phyloP scores from a whole-genome alignment of 306 rosid genomes.

The Vigna hirtella region DNA sequence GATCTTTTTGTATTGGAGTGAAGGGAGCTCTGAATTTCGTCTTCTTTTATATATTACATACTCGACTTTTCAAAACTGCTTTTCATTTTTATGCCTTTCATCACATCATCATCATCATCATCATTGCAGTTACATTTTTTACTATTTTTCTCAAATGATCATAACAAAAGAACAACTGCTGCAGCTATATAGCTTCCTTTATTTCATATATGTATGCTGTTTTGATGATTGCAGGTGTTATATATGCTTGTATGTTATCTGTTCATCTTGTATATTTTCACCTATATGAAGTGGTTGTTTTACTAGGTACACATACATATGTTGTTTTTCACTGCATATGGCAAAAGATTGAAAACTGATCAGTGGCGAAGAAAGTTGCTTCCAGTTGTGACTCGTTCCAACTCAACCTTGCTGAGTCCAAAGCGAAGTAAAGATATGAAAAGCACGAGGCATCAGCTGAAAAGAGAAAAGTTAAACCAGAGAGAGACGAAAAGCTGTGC shows the following conservation, averaged over 20 bases:
- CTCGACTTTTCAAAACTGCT: too few relatives aligned
- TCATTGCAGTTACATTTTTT: too few relatives aligned
- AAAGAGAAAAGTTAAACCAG: background rate
- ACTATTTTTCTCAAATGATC: too few relatives aligned
- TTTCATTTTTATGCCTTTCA: too few relatives aligned
- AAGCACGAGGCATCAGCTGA: background rate
- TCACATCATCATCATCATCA: too few relatives aligned
- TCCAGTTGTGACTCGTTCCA: background rate
- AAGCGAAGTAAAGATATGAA: background rate
- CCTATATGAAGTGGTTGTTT: background rate
- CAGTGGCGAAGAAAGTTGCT: too few relatives aligned
- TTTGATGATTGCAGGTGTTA: background rate
- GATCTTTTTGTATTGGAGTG: conserved; percentile 78
- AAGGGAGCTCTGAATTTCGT: conserved; percentile 60
- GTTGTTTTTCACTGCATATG: background rate
- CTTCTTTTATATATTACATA: too few relatives aligned
- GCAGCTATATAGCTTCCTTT: too few relatives aligned
- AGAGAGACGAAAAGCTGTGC: background rate
- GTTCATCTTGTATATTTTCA: background rate
- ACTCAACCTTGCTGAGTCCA: background rate
- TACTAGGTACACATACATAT: background rate
- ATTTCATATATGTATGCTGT: background rate
- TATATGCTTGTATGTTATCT: background rate
- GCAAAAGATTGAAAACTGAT: background rate
- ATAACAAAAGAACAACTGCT: too few relatives aligned